Evolutionary conservation across 2,329 filamentous ascomycete species (phyloP), one percentile per base, ranked within the genome.

Genomic region (Penicillium italicum): DNA sequence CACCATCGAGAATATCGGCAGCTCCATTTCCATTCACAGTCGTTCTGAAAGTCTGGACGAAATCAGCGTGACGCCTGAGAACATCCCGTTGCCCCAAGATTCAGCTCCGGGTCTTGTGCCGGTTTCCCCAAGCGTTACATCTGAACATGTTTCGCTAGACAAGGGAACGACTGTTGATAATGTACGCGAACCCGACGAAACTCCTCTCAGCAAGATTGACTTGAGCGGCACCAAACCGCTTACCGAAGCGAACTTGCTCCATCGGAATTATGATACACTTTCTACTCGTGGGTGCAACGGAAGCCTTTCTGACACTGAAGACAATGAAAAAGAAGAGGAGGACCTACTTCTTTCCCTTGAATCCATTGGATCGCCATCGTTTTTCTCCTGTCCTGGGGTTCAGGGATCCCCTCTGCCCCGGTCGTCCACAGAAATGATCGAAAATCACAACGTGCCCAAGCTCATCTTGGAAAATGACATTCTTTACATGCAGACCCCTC

Each of bases 401-500:
- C 37, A 24, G 22, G 10, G 20, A 20, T 24, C 26, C 28, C 22
- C 10, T 26, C 10, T 38, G 26, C 36, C 53, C n/a, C 11, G 16
- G 37, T 42, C 36, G 12, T 4, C 33, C 24, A 14, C 20, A 7
- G 38, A 44, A 10, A 7, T 18, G 4, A 26, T n/a, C 26, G 20
- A 20, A n/a, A 18, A 30, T 10, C 9, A 43, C 3, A 53, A 30
- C 7, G 46, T 22, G 43, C 59, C 38, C 43, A 53, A n/a, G 14
- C 43, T 70, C 4, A 33, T 57, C 14, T 11, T 66, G 14, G 10
- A 53, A 8, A 52, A 66, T 18, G 60, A 54, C 4, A 56, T 64
- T 9, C 52, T 71, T 28, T 50, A 57, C 16, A 14, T 71, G 3
- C 55, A 50, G 38, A 63, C 56, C 28, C 53, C 65, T 8, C 42